A percentile compares a stretch with the other conserved stretches of the same genome.
Evolutionary conservation across 2,329 filamentous ascomycete species (phyloP).

Genomic region (Trichophyton simii): DNA sequence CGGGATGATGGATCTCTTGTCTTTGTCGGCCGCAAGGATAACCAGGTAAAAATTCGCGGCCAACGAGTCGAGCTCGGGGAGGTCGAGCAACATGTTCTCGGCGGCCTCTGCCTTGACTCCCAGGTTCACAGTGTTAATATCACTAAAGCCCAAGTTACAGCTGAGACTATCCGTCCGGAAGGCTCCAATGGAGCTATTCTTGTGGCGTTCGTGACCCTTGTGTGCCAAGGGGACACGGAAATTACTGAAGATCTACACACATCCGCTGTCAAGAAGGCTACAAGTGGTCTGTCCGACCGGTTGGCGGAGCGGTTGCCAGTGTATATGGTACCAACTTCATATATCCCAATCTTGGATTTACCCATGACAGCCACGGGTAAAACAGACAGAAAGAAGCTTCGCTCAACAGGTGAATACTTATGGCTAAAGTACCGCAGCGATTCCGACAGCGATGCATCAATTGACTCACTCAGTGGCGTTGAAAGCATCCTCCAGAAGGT

Average conservation of each 20-base stretch:
- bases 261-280: neutral
- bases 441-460: neutral
- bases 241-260: neutral
- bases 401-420: neutral
- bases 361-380: conserved; percentile 1
- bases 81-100: conserved; percentile 43
- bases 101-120: neutral
- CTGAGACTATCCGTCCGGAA: neutral
- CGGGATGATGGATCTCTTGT: conserved; percentile 11
- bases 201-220: neutral
- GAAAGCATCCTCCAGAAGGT: conserved; percentile 7
- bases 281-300: neutral
- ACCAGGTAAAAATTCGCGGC: conserved; percentile 71
- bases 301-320: neutral
- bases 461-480: neutral
- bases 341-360: neutral
- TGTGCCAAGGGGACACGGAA: neutral
- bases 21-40: conserved; percentile 19
- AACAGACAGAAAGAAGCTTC: neutral
- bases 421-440: conserved; percentile 1
- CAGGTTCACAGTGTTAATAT: neutral
- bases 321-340: conserved; percentile 7
- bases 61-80: conserved; percentile 75
- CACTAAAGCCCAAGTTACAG: neutral
- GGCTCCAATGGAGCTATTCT: neutral